These are phyloP conservation scores for Nicotiana sylvestris DNA, from an alignment of 257 asterid genomes.

Conservation along the genomic window DNA sequence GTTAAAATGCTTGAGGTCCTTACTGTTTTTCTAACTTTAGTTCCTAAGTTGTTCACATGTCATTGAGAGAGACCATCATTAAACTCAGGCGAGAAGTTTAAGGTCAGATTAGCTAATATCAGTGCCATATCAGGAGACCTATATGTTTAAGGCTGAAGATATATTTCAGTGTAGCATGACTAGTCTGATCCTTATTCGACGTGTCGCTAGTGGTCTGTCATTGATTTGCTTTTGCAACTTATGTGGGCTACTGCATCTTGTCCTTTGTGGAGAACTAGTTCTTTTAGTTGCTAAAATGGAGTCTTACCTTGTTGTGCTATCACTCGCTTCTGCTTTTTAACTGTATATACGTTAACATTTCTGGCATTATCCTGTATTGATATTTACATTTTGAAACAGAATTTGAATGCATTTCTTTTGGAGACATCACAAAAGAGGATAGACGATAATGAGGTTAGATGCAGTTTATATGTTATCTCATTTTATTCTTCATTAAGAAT, in stretches of 20 bases:
- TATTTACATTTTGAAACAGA: conserved; percentile 32
- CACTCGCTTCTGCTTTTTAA: neutral
- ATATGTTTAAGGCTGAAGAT: neutral
- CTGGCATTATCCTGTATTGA: neutral
- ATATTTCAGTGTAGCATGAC: neutral
- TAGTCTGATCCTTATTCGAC: neutral
- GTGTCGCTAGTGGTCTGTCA: neutral
- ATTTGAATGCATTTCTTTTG: conserved; percentile 33
- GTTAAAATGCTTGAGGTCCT: neutral
- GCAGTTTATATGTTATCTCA: neutral
- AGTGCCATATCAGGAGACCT: neutral
- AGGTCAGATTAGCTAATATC: neutral
- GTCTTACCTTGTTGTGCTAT: neutral
- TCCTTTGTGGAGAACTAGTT: conserved; percentile 5
- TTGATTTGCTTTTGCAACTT: neutral
- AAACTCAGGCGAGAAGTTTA: neutral
- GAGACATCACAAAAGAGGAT: conserved; percentile 34
- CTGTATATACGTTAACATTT: neutral
- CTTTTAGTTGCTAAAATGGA: neutral
- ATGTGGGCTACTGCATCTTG: neutral
- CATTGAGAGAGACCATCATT: neutral
- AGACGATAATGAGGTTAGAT: conserved; percentile 38
- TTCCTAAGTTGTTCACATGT: neutral
- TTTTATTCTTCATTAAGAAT: neutral
- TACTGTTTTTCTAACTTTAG: neutral